Evolutionary conservation across 2,329 filamentous ascomycete species (phyloP).

Genomic region (Alternaria gaisen): DNA sequence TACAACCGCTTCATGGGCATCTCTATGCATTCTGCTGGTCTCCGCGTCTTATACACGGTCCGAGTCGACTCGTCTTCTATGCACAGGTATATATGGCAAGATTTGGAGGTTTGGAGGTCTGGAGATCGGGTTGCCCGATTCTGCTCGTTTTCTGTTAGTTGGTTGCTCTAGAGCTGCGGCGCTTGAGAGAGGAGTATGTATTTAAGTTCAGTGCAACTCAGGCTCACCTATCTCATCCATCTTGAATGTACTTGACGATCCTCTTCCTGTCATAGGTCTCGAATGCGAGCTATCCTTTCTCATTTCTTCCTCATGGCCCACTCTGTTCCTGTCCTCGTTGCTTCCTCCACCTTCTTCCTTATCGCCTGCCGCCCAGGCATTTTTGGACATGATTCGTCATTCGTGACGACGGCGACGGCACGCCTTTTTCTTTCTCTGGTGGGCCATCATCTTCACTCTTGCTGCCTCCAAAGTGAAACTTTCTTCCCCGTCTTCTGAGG

Average conservation of each 20-base stretch:
- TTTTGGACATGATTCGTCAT: not conserved
- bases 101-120: not conserved
- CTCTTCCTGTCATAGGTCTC: not conserved
- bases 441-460: not conserved
- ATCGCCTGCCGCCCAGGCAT: not conserved
- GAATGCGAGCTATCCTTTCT: not conserved
- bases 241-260: not conserved
- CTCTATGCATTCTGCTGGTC: no score
- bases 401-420: not conserved
- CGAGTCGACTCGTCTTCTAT: not conserved
- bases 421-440: not conserved
- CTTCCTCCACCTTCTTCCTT: not conserved
- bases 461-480: not conserved
- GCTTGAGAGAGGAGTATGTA: not conserved
- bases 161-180: not conserved
- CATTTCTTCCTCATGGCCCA: not conserved
- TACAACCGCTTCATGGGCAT: no score
- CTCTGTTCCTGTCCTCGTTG: not conserved
- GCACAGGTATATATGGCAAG: not conserved
- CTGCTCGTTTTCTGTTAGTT: not conserved
- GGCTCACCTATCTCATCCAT: no score
- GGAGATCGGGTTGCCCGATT: not conserved
- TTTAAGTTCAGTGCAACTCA: no score
- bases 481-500: conserved; percentile 8
- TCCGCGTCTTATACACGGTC: no score